Evolutionary conservation across 2,329 filamentous ascomycete species (phyloP), one percentile per base, ranked within the genome.

Genomic region (Gliomastix tumulicola): DNA sequence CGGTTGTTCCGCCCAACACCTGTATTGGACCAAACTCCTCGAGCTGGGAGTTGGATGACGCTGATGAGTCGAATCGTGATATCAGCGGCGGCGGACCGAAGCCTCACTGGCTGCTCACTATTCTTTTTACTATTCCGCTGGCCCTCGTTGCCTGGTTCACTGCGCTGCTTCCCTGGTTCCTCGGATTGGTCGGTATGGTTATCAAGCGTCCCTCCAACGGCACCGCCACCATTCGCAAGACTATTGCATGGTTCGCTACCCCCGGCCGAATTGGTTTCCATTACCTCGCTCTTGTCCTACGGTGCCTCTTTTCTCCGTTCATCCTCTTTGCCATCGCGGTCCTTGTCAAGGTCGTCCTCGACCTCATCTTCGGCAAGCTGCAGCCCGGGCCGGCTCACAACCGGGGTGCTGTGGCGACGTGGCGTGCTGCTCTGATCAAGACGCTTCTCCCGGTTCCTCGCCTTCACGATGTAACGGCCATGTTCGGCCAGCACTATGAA

Each of bases 21-120:
- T 76, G 68, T 51, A 67, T 78, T 19, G 73, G 74, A 1, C 62
- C 69, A 7, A 76, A 75, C 50, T 74, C 71, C 1, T 76, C 72
- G 0, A 75, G 69, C 46, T 75, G 72, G 69, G 74, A 77, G 45
- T 51, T 66, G 18, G 49, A 61, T 17, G 68, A 71, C 41, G 63
- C 63, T 3, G 55, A 59, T 10, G 68, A 74, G 44, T 50, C 55
- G 6, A 69, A 71, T 50, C 65, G 68, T 12, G 60, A 69, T 30
- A 52, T 70, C 1, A 55, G 59, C 4, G 42, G 59, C 1, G 55
- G 54, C 20, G 54, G 58, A 2, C 61, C 66, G 22, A 49, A 57
- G 32, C 53, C 67, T 3, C 70, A 74, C 48, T 69, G 67, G 60
- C 41, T 62, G 1, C 54, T 71, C 31, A 53, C 53, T 5, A 27